These are phyloP conservation scores for Albugo laibachii DNA, from an alignment of 352 stramenopile species.

Conservation along the genomic window DNA sequence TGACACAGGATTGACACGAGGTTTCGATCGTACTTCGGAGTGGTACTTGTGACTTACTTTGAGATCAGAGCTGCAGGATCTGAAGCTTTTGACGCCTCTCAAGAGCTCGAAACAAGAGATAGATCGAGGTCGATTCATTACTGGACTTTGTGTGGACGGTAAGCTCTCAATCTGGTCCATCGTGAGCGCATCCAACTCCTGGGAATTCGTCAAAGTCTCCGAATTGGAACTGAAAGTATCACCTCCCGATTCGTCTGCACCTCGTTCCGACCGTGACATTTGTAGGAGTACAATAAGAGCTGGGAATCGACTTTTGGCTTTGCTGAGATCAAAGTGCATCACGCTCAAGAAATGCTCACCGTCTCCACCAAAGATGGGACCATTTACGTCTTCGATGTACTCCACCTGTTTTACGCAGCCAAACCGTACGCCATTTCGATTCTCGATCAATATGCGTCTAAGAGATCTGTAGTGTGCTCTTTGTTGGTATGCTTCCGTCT, in stretches of 20 bases:
- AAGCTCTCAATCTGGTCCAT: conserved; percentile 33
- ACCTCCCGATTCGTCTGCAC: conserved; percentile 23
- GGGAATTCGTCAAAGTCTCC: conserved; percentile 27
- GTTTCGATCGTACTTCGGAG: conserved; percentile 5
- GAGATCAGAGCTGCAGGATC: conserved; percentile 37
- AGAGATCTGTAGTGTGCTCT: too few species aligned
- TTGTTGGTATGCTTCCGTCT: too few species aligned
- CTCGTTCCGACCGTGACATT: too few species aligned
- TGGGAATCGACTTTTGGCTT: conserved; percentile 17
- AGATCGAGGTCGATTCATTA: conserved; percentile 14
- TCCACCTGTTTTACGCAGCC: conserved; percentile 22
- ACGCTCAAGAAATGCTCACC: conserved; percentile 30
- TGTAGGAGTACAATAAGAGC: too few species aligned
- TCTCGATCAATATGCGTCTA: too few species aligned
- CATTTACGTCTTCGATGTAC: conserved; percentile 46
- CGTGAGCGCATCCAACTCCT: conserved; percentile 13
- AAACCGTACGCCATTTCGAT: conserved; percentile 16
- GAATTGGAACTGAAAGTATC: conserved; percentile 41
- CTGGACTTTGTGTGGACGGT: conserved; percentile 31
- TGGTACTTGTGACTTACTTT: background rate
- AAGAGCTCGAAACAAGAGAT: background rate
- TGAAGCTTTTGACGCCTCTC: conserved; percentile 23
- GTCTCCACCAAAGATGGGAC: conserved; percentile 37
- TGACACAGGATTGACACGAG: conserved; percentile 30
- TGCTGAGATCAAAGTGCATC: conserved; percentile 38